These are phyloP conservation scores for Papilionanthe hybrid DNA, from an alignment of 116 monocot genomes.

Conservation along the genomic window DNA sequence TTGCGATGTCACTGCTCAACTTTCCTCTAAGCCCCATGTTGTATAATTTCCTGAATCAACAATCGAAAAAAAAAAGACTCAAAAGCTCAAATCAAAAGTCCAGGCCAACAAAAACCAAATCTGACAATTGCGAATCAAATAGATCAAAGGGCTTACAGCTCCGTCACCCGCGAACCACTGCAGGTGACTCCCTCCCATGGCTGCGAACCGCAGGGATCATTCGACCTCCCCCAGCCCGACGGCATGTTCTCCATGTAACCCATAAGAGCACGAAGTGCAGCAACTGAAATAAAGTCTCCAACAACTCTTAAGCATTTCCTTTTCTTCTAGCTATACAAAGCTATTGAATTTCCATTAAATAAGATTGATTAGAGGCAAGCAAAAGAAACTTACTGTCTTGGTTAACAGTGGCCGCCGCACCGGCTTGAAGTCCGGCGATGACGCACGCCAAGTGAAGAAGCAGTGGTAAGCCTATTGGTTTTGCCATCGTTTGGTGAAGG, in stretches of 20 bases:
- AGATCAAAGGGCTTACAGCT: conserved; percentile 35
- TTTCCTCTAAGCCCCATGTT: conserved; percentile 52
- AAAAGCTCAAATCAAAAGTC: background rate
- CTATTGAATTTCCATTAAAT: background rate
- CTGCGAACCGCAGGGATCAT: conserved; percentile 60
- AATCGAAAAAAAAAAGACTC: background rate
- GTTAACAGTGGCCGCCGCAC: background rate
- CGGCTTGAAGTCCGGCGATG: conserved; percentile 5
- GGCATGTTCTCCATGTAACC: conserved; percentile 55
- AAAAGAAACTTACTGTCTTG: background rate
- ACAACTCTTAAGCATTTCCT: background rate
- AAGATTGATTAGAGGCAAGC: background rate
- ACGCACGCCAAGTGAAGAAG: background rate
- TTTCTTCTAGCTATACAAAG: background rate
- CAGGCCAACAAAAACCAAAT: background rate
- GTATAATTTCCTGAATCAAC: conserved; percentile 41
- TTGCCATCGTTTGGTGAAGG: background rate
- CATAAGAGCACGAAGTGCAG: conserved; percentile 43
- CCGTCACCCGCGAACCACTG: conserved; percentile 34
- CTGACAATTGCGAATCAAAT: background rate
- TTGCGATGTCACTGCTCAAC: conserved; percentile 47
- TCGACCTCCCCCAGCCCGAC: conserved; percentile 44
- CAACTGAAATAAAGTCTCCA: conserved; percentile 33
- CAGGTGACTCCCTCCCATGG: conserved; percentile 74
- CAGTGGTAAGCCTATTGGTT: background rate